A percentile compares a stretch with the other conserved stretches of the same genome.
Evolutionary conservation across 305 asterid genomes (phyloP).

Genomic region (Stenogyne calaminthoides): DNA sequence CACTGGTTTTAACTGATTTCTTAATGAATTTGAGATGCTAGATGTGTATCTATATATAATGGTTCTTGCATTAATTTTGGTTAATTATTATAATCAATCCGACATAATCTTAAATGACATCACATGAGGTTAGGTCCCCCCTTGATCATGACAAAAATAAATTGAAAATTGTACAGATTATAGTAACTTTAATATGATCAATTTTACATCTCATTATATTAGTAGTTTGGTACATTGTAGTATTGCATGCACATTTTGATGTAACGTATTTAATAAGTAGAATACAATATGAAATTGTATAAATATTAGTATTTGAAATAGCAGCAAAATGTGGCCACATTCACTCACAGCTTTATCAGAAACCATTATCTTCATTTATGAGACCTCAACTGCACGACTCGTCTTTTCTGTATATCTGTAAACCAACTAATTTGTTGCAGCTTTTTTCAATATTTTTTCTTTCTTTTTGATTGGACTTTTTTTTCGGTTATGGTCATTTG

Average conservation of each 20-base stretch:
- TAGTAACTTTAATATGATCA: background rate
- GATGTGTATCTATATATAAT: conserved; percentile 26
- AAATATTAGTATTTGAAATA: background rate
- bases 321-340: conserved; percentile 48
- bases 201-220: background rate
- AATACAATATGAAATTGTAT: too few relatives aligned
- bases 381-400: conserved; percentile 50
- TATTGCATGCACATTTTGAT: background rate
- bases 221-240: background rate
- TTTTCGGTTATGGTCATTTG: too few relatives aligned
- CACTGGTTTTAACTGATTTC: conserved; percentile 1
- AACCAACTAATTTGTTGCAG: conserved; percentile 19
- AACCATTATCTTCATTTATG: conserved; percentile 67
- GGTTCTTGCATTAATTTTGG: conserved; percentile 8
- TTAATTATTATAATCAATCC: conserved; percentile 39
- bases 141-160: conserved; percentile 33
- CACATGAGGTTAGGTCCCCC: conserved; percentile 87
- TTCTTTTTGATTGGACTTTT: too few relatives aligned
- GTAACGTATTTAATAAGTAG: too few relatives aligned
- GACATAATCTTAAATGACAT: conserved; percentile 57
- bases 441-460: background rate
- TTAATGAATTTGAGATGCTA: conserved; percentile 23
- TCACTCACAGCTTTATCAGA: conserved; percentile 30
- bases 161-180: background rate
- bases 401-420: conserved; percentile 10